Evolutionary conservation across 139 green algal genomes (phyloP).

Genomic region (Chlorella sorokiniana): DNA sequence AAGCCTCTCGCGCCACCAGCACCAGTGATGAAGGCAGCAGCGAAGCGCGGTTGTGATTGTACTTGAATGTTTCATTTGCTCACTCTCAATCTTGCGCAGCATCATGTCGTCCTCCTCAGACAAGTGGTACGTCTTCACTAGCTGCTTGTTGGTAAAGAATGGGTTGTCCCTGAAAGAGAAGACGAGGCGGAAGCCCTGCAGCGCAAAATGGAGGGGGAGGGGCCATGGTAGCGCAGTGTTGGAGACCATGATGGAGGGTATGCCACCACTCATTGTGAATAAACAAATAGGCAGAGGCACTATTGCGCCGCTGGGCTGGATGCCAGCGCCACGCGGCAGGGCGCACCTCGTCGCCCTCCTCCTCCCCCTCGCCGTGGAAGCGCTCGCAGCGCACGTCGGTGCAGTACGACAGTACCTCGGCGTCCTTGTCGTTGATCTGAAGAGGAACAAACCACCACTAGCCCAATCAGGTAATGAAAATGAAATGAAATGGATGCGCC

Average conservation of each 20-base stretch:
- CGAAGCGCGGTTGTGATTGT: no score
- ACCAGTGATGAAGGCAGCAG: no score
- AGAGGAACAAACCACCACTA: neutral
- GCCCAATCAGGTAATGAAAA: neutral
- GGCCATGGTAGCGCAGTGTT: no score
- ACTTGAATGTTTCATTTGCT: no score
- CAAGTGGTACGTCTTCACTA: slow-evolving; percentile 60
- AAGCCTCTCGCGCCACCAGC: no score
- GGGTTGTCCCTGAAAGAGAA: slow-evolving; percentile 85
- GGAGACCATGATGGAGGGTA: no score
- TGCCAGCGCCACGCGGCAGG: neutral
- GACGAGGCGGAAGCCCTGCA: slow-evolving; percentile 66
- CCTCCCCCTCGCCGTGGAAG: slow-evolving; percentile 42
- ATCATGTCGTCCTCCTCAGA: slow-evolving; percentile 65
- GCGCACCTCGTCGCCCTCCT: slow-evolving; percentile 35
- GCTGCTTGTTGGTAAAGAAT: slow-evolving; percentile 85
- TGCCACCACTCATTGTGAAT: no score
- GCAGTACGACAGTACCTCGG: slow-evolving; percentile 83
- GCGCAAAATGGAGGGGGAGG: neutral
- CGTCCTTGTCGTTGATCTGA: slow-evolving; percentile 85
- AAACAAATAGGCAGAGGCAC: neutral
- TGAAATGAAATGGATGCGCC: no score
- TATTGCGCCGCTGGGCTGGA: neutral
- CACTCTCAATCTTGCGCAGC: slow-evolving; percentile 48
- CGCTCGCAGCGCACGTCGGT: slow-evolving; percentile 69